phyloP scores from a whole-genome alignment of 2,329 filamentous ascomycete genomes.

The Pseudovirgaria hyperparasitica region DNA sequence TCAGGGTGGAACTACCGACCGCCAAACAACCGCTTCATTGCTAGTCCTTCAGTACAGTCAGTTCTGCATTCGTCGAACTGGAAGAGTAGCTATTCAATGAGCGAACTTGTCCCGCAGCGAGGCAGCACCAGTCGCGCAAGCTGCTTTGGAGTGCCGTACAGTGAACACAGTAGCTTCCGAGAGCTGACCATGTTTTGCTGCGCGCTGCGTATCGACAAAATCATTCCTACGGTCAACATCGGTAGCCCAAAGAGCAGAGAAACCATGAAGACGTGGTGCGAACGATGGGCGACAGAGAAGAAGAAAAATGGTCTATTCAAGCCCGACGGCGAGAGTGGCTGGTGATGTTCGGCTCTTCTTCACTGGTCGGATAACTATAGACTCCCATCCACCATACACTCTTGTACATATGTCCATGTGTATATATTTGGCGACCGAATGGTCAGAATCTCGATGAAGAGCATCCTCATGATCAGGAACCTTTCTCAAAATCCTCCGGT shows the following conservation, averaged over 20 bases:
- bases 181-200: slow-evolving; percentile 92
- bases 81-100: slow-evolving; percentile 58
- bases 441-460: no score
- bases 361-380: no score
- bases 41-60: slow-evolving; percentile 49
- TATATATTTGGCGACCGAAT: no score
- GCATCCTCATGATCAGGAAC: no score
- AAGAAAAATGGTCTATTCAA: slow-evolving; percentile 48
- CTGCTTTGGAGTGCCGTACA: slow-evolving; percentile 92
- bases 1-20: slow-evolving; percentile 91
- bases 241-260: slow-evolving; percentile 50
- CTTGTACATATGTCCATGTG: no score
- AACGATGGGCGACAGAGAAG: slow-evolving; percentile 50
- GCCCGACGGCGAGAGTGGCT: slow-evolving; percentile 7
- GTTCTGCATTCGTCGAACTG: slow-evolving; percentile 59
- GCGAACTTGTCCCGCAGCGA: slow-evolving; percentile 66
- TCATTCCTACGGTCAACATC: slow-evolving; percentile 92
- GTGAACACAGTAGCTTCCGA: slow-evolving; percentile 87
- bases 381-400: no score
- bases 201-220: slow-evolving; percentile 70
- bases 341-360: no score
- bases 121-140: slow-evolving; percentile 72
- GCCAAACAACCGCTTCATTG: slow-evolving; percentile 47
- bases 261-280: slow-evolving; percentile 54
- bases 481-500: no score